Percentiles rank a stretch among this genome's conserved stretches.
Conservation (phyloP, 2,329 filamentous ascomycete genomes). For the Mycosphaerella arachidis region DNA sequence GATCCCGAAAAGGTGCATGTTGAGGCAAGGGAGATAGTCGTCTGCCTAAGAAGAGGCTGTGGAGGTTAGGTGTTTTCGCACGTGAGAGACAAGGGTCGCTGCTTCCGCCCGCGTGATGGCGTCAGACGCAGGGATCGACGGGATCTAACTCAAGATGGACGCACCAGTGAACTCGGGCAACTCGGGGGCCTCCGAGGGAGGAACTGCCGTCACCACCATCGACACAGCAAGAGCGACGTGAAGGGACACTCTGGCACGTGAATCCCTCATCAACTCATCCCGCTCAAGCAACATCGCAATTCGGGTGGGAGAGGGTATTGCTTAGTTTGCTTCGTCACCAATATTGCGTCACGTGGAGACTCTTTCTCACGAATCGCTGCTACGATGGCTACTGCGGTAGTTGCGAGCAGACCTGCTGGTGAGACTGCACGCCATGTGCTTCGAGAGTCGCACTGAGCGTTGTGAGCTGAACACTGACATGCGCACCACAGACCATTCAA, state of each 20-base stretch:
- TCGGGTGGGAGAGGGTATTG: not conserved
- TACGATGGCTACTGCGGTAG: constrained; percentile 43
- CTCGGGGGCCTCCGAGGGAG: not conserved
- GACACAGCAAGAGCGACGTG: no score
- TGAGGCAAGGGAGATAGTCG: not conserved
- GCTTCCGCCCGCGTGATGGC: not conserved
- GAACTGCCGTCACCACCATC: not conserved
- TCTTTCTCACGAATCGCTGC: not conserved
- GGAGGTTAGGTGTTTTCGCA: not conserved
- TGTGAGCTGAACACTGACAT: constrained; percentile 19
- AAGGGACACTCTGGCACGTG: no score
- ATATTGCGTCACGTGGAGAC: not conserved
- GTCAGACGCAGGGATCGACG: not conserved
- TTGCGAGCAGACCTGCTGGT: constrained; percentile 43
- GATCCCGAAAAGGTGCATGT: not conserved
- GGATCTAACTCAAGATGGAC: not conserved
- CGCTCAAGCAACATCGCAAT: no score
- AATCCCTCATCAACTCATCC: no score
- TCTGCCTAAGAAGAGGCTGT: not conserved
- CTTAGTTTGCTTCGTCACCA: not conserved
- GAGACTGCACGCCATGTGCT: constrained; percentile 8
- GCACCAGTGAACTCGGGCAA: not conserved
- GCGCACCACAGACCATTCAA: constrained; percentile 58
- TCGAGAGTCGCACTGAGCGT: not conserved
- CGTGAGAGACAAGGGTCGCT: not conserved